Base-by-base conservation (phyloP, 139 green algal genomes). In the Trebouxia sp. region DNA sequence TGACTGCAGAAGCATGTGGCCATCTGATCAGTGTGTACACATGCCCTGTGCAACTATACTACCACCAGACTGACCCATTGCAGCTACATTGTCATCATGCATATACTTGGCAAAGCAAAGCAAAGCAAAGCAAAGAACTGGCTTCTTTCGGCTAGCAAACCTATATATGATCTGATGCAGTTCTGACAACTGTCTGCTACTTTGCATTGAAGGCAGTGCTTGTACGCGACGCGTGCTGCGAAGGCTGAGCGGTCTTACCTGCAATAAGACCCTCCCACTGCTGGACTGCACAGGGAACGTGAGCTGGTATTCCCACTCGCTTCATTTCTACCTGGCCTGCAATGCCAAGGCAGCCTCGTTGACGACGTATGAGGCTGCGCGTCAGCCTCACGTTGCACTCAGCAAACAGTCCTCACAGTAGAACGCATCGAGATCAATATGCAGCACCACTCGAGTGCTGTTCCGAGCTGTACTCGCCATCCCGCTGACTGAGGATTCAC, bases 1-100 rank as follows among this genome's bases (percentile, higher is more conserved):
- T 98, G 39, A 98, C 90, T 9, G 93, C 62, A 72, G 92, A 38
- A 95, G 94, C 1, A 97, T 81, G 26, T n/a, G n/a, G n/a, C 92
- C 91, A 62, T 89, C 80, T 45, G 51, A n/a, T 4, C 22, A 10
- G 65, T 76, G 28, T 37, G 9, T n/a, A 43, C 22, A 30, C 14
- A 10, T 30, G 26, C 15, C 11, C 58, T 70, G 58, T 10, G 12
- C 17, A 38, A 35, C 26, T 10, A 79, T n/a, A n/a, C n/a, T n/a
- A n/a, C n/a, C n/a, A n/a, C n/a, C n/a, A n/a, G n/a, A n/a, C n/a
- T n/a, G n/a, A n/a, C n/a, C n/a, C n/a, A n/a, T n/a, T n/a, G n/a
- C n/a, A n/a, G n/a, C n/a, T n/a, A n/a, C n/a, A n/a, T n/a, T n/a
- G n/a, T n/a, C n/a, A n/a, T n/a, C n/a, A n/a, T n/a, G n/a, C n/a